Conservation (phyloP, 1,139 yeast species). For the Suhomyces bokatorum region DNA sequence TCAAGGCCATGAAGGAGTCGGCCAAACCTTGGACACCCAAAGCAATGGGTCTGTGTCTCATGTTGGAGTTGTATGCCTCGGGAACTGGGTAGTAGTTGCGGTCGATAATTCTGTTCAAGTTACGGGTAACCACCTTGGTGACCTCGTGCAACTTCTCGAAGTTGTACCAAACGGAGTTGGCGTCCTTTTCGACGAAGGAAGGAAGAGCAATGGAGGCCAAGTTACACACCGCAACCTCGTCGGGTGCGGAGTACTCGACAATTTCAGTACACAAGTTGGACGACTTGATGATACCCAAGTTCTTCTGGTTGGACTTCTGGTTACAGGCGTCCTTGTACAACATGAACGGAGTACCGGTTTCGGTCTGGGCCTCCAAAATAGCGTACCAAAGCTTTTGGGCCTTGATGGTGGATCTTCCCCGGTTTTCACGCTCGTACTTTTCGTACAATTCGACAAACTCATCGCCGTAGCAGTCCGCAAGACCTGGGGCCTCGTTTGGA, state of each 20-base stretch:
- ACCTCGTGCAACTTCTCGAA: slow-evolving; percentile 56
- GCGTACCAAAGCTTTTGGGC: slow-evolving; percentile 91
- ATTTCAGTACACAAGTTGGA: slow-evolving; percentile 90
- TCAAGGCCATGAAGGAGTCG: slow-evolving; percentile 55
- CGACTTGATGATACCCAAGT: slow-evolving; percentile 82
- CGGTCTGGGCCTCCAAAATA: slow-evolving; percentile 85
- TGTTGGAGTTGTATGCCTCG: slow-evolving; percentile 52
- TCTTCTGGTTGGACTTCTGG: slow-evolving; percentile 79
- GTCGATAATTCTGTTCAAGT: slow-evolving; percentile 58
- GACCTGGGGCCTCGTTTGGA: slow-evolving; percentile 86
- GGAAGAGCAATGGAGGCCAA: slow-evolving; percentile 86
- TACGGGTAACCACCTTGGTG: slow-evolving; percentile 53
- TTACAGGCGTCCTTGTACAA: slow-evolving; percentile 88
- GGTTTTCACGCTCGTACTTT: slow-evolving; percentile 68
- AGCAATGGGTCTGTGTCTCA: slow-evolving; percentile 62
- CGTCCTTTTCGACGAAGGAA: slow-evolving; percentile 55
- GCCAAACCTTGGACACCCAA: slow-evolving; percentile 67
- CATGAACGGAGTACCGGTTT: slow-evolving; percentile 93
- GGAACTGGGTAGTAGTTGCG: slow-evolving; percentile 58
- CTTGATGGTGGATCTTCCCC: slow-evolving; percentile 69
- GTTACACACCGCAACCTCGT: slow-evolving; percentile 90
- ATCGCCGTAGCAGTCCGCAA: slow-evolving; percentile 76
- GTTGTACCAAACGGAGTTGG: slow-evolving; percentile 43
- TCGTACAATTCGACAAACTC: slow-evolving; percentile 74
- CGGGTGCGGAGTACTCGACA: slow-evolving; percentile 84